phyloP scores from a whole-genome alignment of 1,284 basidiomycete species.

The Pseudozyma pruni region DNA sequence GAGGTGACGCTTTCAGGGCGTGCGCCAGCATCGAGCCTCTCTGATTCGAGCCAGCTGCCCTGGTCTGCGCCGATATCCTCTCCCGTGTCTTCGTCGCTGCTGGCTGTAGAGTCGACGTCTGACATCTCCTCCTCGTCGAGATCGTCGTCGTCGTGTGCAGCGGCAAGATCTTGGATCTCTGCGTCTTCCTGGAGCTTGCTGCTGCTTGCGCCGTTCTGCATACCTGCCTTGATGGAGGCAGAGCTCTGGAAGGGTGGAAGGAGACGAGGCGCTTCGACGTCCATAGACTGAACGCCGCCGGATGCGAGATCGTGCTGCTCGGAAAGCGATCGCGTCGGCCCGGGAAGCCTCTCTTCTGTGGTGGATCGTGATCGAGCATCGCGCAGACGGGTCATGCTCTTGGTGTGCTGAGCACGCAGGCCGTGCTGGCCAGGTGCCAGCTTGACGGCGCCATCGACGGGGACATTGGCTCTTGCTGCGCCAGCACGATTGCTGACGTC shows the following conservation, averaged over 20 bases:
- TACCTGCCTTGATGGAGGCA: conserved; percentile 12
- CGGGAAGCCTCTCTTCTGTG: conserved; percentile 22
- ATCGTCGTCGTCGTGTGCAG: conserved; percentile 13
- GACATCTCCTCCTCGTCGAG: conserved; percentile 42
- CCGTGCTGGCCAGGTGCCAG: conserved; percentile 32
- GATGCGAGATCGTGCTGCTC: conserved; percentile 28
- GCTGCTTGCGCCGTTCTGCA: conserved; percentile 4
- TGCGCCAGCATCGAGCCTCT: conserved; percentile 25
- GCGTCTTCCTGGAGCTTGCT: conserved; percentile 22
- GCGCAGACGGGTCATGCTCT: conserved; percentile 43
- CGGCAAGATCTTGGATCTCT: conserved; percentile 27
- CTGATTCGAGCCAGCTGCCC: conserved; percentile 40
- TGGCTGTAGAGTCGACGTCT: conserved; percentile 38
- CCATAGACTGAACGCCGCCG: conserved; percentile 37
- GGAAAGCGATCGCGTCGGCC: conserved; percentile 24
- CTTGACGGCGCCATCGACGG: conserved; percentile 23
- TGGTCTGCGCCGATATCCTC: conserved; percentile 23
- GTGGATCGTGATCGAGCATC: conserved; percentile 34
- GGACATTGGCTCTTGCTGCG: conserved; percentile 3
- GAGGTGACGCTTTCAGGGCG: conserved; percentile 53
- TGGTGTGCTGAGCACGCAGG: conserved; percentile 33
- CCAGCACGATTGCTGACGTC: conserved; percentile 49
- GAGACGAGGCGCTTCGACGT: conserved; percentile 37
- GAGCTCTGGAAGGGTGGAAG: conserved; percentile 37
- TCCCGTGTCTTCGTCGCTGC: conserved; percentile 42